Evolutionary conservation across 495 filamentous ascomycete species (phyloP), one percentile per base, ranked within the genome.

Genomic region (Neohortaea acidophila): DNA sequence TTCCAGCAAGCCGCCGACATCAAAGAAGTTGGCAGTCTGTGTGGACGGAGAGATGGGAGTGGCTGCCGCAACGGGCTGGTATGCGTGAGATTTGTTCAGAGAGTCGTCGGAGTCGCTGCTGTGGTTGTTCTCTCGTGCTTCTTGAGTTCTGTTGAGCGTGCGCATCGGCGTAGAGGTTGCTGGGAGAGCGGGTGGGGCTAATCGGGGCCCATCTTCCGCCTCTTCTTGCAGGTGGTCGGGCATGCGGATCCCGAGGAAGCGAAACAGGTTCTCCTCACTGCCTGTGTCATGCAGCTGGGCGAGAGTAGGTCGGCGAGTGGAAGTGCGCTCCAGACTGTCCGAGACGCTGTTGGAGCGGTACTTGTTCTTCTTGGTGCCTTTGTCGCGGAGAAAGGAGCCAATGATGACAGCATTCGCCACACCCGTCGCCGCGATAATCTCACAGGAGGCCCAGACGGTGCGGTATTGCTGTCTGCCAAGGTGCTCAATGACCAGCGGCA

Each of bases 351-450:
- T 46, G 8, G 45, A 42, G 32, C 52, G 53, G 49, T 50, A 63
- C 35, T 56, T 61, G 15, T 51, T 37, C 36, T 58, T 58, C 42
- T 63, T 63, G 18, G 53, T 37, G 27, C 60, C 60, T 18, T 59
- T 51, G 45, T 63, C 60, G 22, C 60, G 57, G 12, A 63, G 39
- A 47, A 63, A 63, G 6, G 60, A 60, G 17, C 60, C 60, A 0
- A 63, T 46, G 18, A 61, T 47, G 26, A 63, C 49, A 10, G 53
- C 57, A 36, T 63, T 63, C 10, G 60, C 59, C 13, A 61, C 55
- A 9, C 47, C 52, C 10, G 60, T 46, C 6, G 60, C 54, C n/a
- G 59, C 57, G 9, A 61, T 40, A 20, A 63, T 63, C 44, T 63
- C 60, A 4, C 43, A 39, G 1, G 52, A 57, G 3, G 60, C 60